Conservation (phyloP, 2,329 filamentous ascomycete genomes). For the Akanthomyces uredinophilus region DNA sequence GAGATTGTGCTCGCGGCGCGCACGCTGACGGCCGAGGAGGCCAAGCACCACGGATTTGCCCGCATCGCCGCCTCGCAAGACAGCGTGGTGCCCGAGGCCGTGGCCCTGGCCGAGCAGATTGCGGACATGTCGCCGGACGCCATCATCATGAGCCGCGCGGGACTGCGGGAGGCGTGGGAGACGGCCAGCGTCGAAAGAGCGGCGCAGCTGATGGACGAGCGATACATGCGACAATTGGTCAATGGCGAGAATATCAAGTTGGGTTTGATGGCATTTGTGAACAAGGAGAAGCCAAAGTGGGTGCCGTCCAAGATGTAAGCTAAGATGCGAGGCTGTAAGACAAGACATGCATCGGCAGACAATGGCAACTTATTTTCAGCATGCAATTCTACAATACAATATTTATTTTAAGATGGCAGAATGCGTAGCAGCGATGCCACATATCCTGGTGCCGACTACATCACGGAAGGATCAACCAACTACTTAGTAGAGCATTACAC, state of each 20-base stretch:
- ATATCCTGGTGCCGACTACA: background rate
- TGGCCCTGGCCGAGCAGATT: slow-evolving; percentile 31
- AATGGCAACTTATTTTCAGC: background rate
- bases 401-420: too few relatives aligned
- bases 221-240: slow-evolving; percentile 35
- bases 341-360: background rate
- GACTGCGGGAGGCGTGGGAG: slow-evolving; percentile 35
- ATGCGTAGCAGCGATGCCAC: background rate
- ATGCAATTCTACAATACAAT: background rate
- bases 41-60: slow-evolving; percentile 25
- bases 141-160: slow-evolving; percentile 35
- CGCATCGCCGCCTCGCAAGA: slow-evolving; percentile 34
- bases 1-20: slow-evolving; percentile 46
- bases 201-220: slow-evolving; percentile 34
- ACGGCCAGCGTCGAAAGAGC: slow-evolving; percentile 35
- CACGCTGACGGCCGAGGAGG: slow-evolving; percentile 39
- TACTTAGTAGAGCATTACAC: background rate
- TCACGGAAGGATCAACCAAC: background rate
- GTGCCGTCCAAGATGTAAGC: slow-evolving; percentile 40
- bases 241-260: slow-evolving; percentile 44
- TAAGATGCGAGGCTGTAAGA: background rate
- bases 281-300: slow-evolving; percentile 46
- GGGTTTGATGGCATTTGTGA: slow-evolving; percentile 45
- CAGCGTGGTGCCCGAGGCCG: slow-evolving; percentile 31
- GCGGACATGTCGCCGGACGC: slow-evolving; percentile 32